Evolutionary conservation across 2,329 filamentous ascomycete genomes (phyloP).

Genomic region (Penicillium polonicum): DNA sequence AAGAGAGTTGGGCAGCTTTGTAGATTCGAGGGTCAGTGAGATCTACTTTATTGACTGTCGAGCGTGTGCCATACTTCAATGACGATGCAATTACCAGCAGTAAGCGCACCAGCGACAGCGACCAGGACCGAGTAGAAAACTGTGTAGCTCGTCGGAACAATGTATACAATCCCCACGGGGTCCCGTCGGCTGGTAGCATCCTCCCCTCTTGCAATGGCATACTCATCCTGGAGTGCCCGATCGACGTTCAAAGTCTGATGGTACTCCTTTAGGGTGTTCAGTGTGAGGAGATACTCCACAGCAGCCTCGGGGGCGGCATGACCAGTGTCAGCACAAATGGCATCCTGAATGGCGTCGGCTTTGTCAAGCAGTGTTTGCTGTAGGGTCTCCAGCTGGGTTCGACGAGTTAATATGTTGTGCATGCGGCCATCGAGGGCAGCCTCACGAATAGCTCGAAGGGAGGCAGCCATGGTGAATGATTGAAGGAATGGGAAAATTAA

Average conservation of each 20-base stretch:
- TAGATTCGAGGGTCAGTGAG: background rate
- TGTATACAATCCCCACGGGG: constrained; percentile 40
- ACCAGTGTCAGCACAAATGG: constrained; percentile 33
- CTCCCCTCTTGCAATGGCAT: constrained; percentile 23
- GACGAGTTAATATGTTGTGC: constrained; percentile 40
- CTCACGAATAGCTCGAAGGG: background rate
- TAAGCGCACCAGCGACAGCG: constrained; percentile 49
- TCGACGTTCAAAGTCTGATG: constrained; percentile 22
- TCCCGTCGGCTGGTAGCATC: constrained; percentile 16
- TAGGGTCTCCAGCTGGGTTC: constrained; percentile 40
- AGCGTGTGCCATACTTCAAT: constrained; percentile 42
- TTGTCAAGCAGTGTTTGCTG: constrained; percentile 34
- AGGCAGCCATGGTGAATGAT: background rate
- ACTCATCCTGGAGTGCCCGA: constrained; percentile 24
- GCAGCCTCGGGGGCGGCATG: constrained; percentile 35
- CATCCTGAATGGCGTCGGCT: constrained; percentile 31
- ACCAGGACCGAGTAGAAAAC: constrained; percentile 49
- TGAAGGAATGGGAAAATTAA: background rate
- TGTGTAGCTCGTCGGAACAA: constrained; percentile 51
- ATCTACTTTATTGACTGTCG: background rate
- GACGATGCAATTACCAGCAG: constrained; percentile 53
- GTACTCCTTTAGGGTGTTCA: constrained; percentile 29
- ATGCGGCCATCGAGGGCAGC: constrained; percentile 38
- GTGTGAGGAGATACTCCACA: constrained; percentile 26
- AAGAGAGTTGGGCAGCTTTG: background rate